Conservation (phyloP, 2,329 filamentous ascomycete species). For the Sporothrix mexicana region DNA sequence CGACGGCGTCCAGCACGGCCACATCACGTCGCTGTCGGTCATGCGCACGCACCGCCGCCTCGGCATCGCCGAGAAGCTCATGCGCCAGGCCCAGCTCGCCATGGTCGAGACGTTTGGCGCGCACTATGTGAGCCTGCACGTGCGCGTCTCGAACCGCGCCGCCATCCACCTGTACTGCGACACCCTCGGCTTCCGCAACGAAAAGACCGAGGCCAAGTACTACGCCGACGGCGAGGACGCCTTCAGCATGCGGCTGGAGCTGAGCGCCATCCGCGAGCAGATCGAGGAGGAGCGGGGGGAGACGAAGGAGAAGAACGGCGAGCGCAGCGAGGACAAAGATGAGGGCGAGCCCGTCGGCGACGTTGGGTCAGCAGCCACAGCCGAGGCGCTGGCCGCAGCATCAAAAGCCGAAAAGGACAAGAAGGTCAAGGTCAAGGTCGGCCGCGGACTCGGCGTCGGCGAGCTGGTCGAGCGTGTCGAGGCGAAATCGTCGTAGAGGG, state of each 20-base stretch:
- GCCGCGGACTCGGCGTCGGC: constrained; percentile 77
- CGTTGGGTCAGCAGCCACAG: constrained; percentile 55
- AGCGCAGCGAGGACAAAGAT: constrained; percentile 51
- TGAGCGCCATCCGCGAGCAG: constrained; percentile 64
- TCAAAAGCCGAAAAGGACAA: constrained; percentile 52
- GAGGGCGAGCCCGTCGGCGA: constrained; percentile 76
- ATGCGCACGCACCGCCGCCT: constrained; percentile 94
- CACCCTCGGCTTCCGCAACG: constrained; percentile 85
- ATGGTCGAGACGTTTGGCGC: constrained; percentile 96
- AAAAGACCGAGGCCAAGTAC: constrained; percentile 87
- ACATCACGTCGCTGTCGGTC: constrained; percentile 94
- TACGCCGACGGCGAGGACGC: constrained; percentile 98
- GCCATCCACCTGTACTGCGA: constrained; percentile 92
- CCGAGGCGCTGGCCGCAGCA: constrained; percentile 32
- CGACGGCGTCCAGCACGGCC: constrained; percentile 89
- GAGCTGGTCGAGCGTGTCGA: constrained; percentile 76
- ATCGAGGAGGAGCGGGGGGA: constrained; percentile 51
- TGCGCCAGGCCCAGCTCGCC: constrained; percentile 93
- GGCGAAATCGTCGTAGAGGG: constrained; percentile 47
- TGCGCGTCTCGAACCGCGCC: constrained; percentile 90
- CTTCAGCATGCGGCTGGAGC: constrained; percentile 88
- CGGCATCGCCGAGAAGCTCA: constrained; percentile 94
- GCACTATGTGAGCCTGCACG: constrained; percentile 92
- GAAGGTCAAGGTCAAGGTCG: constrained; percentile 86
- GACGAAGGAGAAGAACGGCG: constrained; percentile 34